Evolutionary conservation across 2,329 filamentous ascomycete genomes (phyloP).

Genomic region (Apiospora aurea): DNA sequence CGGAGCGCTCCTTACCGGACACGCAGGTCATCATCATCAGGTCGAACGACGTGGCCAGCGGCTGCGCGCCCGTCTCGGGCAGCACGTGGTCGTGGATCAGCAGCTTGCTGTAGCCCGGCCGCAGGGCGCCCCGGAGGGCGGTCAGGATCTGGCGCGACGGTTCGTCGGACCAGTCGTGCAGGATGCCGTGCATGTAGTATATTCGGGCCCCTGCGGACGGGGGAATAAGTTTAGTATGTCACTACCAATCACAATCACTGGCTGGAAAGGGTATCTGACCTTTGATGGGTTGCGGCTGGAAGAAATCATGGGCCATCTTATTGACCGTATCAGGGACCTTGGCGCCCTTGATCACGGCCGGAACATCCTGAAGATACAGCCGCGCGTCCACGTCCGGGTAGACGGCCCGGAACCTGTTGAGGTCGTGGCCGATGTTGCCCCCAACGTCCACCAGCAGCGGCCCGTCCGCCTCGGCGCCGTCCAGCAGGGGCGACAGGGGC

Average conservation of each 20-base stretch:
- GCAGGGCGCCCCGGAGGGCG: slow-evolving; percentile 61
- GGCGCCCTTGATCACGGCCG: background rate
- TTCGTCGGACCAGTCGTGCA: slow-evolving; percentile 50
- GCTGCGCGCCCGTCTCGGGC: background rate
- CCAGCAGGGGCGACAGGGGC: background rate
- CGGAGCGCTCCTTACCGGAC: background rate
- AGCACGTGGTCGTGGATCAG: slow-evolving; percentile 41
- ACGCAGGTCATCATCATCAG: background rate
- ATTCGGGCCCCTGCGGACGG: slow-evolving; percentile 37
- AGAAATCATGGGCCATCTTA: background rate
- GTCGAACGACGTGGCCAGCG: background rate
- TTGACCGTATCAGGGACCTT: background rate
- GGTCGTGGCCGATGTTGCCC: slow-evolving; percentile 30
- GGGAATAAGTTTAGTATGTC: too few relatives aligned
- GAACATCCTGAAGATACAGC: background rate
- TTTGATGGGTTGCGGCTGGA: background rate
- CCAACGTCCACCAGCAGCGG: slow-evolving; percentile 29
- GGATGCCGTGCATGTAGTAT: slow-evolving; percentile 43
- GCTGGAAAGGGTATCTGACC: background rate
- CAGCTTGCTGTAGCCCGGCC: slow-evolving; percentile 50
- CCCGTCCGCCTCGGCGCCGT: background rate
- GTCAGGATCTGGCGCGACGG: slow-evolving; percentile 42
- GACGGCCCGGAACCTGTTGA: slow-evolving; percentile 25
- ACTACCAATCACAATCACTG: too few relatives aligned
- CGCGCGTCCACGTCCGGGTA: slow-evolving; percentile 30